Percentiles rank a stretch among this genome's conserved stretches.
phyloP scores from a whole-genome alignment of 2,329 filamentous ascomycete species.

The Calonectria pauciramosa region DNA sequence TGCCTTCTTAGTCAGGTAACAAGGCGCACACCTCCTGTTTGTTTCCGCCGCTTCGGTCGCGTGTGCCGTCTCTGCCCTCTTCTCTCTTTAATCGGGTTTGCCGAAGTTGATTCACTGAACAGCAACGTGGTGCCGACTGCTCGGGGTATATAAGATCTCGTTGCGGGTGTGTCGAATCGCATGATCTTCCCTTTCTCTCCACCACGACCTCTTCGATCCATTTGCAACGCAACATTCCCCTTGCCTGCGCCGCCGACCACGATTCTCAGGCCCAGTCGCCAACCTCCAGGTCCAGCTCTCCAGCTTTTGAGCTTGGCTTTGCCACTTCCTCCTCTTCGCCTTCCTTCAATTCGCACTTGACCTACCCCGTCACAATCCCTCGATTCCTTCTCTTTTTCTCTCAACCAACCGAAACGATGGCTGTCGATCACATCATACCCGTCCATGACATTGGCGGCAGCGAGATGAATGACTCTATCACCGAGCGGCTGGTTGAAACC shows the following conservation, averaged over 20 bases:
- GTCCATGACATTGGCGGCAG: slow-evolving; percentile 56
- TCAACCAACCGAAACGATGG: slow-evolving; percentile 30
- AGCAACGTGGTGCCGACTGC: slow-evolving; percentile 4
- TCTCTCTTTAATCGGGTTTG: slow-evolving; percentile 28
- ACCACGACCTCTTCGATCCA: slow-evolving; percentile 27
- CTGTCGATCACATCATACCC: slow-evolving; percentile 30
- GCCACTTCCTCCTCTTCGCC: not conserved
- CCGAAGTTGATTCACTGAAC: slow-evolving; percentile 28
- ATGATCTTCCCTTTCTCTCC: slow-evolving; percentile 31
- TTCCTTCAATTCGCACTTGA: not conserved
- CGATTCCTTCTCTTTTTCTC: not conserved
- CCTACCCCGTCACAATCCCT: not conserved
- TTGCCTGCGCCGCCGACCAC: slow-evolving; percentile 3
- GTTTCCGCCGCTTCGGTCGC: slow-evolving; percentile 27
- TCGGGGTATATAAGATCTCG: slow-evolving; percentile 44
- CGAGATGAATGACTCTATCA: slow-evolving; percentile 47
- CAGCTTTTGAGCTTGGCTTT: not conserved
- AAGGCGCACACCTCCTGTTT: slow-evolving; percentile 17
- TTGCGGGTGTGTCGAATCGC: slow-evolving; percentile 32
- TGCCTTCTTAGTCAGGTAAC: slow-evolving; percentile 33
- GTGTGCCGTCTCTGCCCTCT: slow-evolving; percentile 16
- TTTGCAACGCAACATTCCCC: slow-evolving; percentile 24
- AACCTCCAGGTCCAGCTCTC: not conserved
- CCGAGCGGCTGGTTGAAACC: slow-evolving; percentile 43
- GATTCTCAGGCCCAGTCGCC: not conserved